These are phyloP conservation scores for Peronospora destructor DNA, from an alignment of 352 stramenopile species.

Conservation along the genomic window DNA sequence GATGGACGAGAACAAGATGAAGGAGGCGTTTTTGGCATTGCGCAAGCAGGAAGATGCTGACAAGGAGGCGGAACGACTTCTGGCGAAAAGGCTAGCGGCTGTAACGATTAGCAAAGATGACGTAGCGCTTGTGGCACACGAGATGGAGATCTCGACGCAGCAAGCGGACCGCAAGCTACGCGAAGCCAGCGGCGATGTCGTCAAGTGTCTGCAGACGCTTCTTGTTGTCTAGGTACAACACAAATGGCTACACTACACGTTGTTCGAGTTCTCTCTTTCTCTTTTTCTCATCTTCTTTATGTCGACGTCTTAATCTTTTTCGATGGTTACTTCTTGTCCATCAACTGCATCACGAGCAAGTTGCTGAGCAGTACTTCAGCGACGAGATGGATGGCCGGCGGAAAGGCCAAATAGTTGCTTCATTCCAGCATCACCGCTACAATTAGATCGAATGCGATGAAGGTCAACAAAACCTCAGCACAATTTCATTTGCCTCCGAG, in stretches of 20 bases:
- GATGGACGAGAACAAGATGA: constrained; percentile 88
- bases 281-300: too few species aligned
- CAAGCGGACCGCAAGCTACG: constrained; percentile 79
- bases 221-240: constrained; percentile 26
- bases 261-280: not conserved
- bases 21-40: constrained; percentile 65
- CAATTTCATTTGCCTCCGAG: too few species aligned
- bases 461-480: too few species aligned
- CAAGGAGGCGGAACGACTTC: constrained; percentile 68
- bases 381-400: too few species aligned
- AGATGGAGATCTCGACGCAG: constrained; percentile 73
- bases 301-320: too few species aligned
- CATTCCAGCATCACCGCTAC: too few species aligned
- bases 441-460: too few species aligned
- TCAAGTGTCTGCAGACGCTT: constrained; percentile 60
- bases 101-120: constrained; percentile 82
- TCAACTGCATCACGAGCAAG: too few species aligned
- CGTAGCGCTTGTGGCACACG: constrained; percentile 61
- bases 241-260: not conserved
- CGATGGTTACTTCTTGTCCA: too few species aligned
- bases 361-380: too few species aligned
- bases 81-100: constrained; percentile 72
- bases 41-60: constrained; percentile 78
- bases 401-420: too few species aligned
- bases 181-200: constrained; percentile 65